Percentiles rank a stretch among this genome's conserved stretches.
phyloP scores from a whole-genome alignment of 139 green algal genomes.

The Tetradesmus lagerheimii region DNA sequence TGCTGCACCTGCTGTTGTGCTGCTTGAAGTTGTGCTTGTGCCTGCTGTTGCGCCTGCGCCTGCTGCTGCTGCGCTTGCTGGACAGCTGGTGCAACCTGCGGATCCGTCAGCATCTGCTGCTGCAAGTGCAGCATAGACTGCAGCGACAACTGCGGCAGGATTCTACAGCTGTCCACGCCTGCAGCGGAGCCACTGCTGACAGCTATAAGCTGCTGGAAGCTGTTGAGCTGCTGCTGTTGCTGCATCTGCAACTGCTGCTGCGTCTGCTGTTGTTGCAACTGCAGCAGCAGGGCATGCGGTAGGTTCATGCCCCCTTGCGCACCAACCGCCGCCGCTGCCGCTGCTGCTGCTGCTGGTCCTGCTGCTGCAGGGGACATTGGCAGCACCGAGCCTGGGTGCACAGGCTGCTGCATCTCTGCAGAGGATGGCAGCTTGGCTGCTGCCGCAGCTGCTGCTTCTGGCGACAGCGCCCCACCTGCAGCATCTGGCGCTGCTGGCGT shows the following conservation, averaged over 20 bases:
- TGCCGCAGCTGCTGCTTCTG: slow-evolving; percentile 3
- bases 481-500: not conserved
- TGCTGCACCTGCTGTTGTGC: slow-evolving; percentile 23
- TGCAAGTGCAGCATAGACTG: slow-evolving; percentile 26
- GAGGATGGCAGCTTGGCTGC: not conserved
- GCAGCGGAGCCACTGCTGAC: not conserved
- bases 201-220: not conserved
- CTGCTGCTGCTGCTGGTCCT: not conserved
- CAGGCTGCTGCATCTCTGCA: not conserved
- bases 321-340: not conserved
- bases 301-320: not conserved
- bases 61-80: not conserved
- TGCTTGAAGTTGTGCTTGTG: not conserved
- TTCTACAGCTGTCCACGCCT: not conserved
- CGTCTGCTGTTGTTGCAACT: not conserved
- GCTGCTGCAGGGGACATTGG: slow-evolving; percentile 9
- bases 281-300: not conserved
- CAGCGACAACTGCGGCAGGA: slow-evolving; percentile 21
- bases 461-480: not conserved
- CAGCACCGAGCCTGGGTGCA: not conserved
- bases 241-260: slow-evolving; percentile 12
- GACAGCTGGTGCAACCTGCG: not conserved
- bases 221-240: not conserved
- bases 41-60: not conserved
- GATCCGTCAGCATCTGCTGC: slow-evolving; percentile 19